Evolutionary conservation across 2,329 filamentous ascomycete genomes (phyloP).

Genomic region (Moelleriella libera): DNA sequence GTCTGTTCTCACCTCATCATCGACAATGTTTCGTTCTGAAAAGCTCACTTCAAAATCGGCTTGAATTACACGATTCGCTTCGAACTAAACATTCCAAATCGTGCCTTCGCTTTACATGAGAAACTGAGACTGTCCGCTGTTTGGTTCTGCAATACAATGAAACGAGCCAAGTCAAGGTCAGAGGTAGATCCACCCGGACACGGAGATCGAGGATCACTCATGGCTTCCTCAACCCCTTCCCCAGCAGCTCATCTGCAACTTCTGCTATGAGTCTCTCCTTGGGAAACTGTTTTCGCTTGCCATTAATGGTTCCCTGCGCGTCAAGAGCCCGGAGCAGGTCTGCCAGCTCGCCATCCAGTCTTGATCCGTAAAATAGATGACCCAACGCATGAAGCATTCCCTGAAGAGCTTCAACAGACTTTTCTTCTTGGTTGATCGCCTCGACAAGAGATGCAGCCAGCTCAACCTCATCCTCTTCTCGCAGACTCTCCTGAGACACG

Average conservation of each 20-base stretch:
- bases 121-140: no score
- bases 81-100: no score
- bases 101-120: no score
- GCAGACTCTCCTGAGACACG: slow-evolving; percentile 40
- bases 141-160: no score
- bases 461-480: slow-evolving; percentile 63
- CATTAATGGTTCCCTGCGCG: slow-evolving; percentile 47
- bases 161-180: no score
- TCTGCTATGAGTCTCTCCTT: slow-evolving; percentile 42
- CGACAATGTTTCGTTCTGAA: no score
- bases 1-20: no score
- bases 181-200: no score
- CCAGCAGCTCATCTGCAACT: slow-evolving; percentile 36
- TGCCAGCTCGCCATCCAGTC: slow-evolving; percentile 58
- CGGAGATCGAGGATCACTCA: slow-evolving; percentile 4
- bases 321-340: slow-evolving; percentile 72
- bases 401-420: slow-evolving; percentile 58
- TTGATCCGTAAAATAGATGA: slow-evolving; percentile 57
- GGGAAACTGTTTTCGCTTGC: slow-evolving; percentile 42
- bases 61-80: no score
- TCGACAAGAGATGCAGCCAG: slow-evolving; percentile 70
- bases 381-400: slow-evolving; percentile 67
- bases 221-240: slow-evolving; percentile 30
- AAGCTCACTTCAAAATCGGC: no score
- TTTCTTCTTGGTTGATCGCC: slow-evolving; percentile 44